Base-by-base conservation (phyloP, 768 basidiomycete genomes). In the Paxillus ammoniavirescens region DNA sequence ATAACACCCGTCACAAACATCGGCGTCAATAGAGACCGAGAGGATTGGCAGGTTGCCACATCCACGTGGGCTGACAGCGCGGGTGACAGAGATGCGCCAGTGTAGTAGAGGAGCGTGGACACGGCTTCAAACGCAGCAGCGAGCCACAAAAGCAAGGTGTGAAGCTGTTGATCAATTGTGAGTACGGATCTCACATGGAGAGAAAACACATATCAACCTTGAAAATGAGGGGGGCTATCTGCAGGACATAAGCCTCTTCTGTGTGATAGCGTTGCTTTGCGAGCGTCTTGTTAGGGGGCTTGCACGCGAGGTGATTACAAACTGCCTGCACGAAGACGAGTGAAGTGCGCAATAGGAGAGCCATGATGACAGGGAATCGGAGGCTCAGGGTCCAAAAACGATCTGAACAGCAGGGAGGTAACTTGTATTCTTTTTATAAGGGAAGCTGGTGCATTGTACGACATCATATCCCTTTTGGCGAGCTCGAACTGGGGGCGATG, bases 221-320 rank as follows among this genome's bases (percentile, higher is more conserved):
- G 71, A 84, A 82, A 17, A 84, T 72, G 4, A 77, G 53, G 2
- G 83, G 81, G 0, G 82, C 83, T 28, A 84, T 79, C 50, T 79
- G 79, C 36, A 84, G 71, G 41, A 82, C 71, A 58, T 74, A 77
- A 36, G 77, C 67, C 62, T 79, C 77, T 15, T 80, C 71, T 0
- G 77, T 81, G 63, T 82, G 77, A 60, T 82, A 84, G 5, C 82
- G 71, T 8, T 71, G 72, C 50, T 81, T 81, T 33, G 62, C 53
- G 0, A 73, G 76, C 0, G 82, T 80, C 9, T 79, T 80, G 62
- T 84, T 82, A 2, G 83, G 83, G 0, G 83, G 81, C 0, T 79
- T 79, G 58, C 74, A 80, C 0, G 81, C 83, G 0, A 75, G 58
- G 36, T 81, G 77, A 59, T 83, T 81, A 62, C 70, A 73, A 26